Conservation (phyloP, 441 rosid genomes). For the Mallotus repandus region DNA sequence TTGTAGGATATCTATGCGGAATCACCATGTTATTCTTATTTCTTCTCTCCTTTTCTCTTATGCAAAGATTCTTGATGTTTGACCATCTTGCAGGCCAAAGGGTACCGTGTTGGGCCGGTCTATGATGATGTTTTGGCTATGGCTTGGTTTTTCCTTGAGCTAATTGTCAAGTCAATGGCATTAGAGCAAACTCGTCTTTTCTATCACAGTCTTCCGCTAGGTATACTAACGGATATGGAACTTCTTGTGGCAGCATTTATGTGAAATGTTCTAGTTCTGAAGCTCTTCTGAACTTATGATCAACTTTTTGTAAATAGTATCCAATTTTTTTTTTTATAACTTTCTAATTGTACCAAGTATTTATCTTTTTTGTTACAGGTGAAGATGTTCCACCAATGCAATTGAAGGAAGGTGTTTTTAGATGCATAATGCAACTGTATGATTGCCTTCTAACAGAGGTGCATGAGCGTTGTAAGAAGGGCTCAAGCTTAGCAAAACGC, state of each 20-base stretch:
- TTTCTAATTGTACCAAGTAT: background rate
- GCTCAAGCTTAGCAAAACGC: conserved; percentile 92
- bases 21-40: background rate
- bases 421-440: conserved; percentile 88
- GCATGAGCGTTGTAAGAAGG: conserved; percentile 98
- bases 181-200: conserved; percentile 93
- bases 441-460: conserved; percentile 99
- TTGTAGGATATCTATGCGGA: background rate
- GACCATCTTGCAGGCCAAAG: conserved; percentile 79
- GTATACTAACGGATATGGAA: conserved; percentile 34
- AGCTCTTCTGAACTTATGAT: background rate
- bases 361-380: conserved; percentile 44
- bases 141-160: conserved; percentile 99
- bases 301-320: background rate
- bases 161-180: conserved; percentile 98
- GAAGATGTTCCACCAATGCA: conserved; percentile 99
- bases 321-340: no score
- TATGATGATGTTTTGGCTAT: conserved; percentile 98
- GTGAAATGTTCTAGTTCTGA: background rate
- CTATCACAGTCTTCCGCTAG: conserved; percentile 88
- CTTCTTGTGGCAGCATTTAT: background rate
- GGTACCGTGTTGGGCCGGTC: conserved; percentile 99
- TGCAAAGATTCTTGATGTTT: conserved; percentile 10
- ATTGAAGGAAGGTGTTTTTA: conserved; percentile 93
- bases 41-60: background rate